Percentiles rank a stretch among this genome's conserved stretches.
These are phyloP conservation scores for Grigorovia yakushimaensis DNA, from an alignment of 805 yeast genomes.

Conservation along the genomic window DNA sequence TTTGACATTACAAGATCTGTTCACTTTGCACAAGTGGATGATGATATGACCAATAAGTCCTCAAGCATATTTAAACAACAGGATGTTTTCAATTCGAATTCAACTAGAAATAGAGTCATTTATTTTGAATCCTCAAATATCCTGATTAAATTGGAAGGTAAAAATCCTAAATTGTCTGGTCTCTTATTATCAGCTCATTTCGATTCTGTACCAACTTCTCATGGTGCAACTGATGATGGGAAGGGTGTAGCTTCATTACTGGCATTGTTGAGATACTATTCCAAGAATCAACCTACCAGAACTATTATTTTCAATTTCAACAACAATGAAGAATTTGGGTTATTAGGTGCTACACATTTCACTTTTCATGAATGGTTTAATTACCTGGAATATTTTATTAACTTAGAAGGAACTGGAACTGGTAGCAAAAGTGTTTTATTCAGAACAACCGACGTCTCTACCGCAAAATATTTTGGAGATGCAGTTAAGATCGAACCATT, in stretches of 20 bases:
- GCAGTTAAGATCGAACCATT: conserved; percentile 53
- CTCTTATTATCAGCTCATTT: conserved; percentile 74
- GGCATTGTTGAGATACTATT: conserved; percentile 50
- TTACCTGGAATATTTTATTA: conserved; percentile 54
- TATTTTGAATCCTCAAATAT: conserved; percentile 79
- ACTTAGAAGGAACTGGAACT: conserved; percentile 88
- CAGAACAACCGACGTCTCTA: conserved; percentile 71
- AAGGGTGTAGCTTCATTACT: conserved; percentile 76
- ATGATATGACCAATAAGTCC: conserved; percentile 31
- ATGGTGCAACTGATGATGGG: conserved; percentile 89
- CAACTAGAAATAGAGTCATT: conserved; percentile 39
- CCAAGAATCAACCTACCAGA: conserved; percentile 47
- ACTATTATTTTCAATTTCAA: conserved; percentile 78
- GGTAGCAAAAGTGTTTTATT: conserved; percentile 79
- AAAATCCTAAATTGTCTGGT: conserved; percentile 48
- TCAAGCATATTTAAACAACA: conserved; percentile 42
- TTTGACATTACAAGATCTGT: conserved; percentile 23
- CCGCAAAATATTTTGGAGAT: conserved; percentile 46
- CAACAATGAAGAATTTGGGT: conserved; percentile 82
- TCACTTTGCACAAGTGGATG: conserved; percentile 27
- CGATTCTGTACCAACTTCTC: conserved; percentile 81
- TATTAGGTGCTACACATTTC: conserved; percentile 71
- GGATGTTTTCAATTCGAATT: conserved; percentile 36
- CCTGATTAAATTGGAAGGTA: conserved; percentile 65
- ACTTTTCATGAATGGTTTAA: conserved; percentile 63